Evolutionary conservation across 352 stramenopile genomes (phyloP).

Genomic region (Globisporangium iwayamae): DNA sequence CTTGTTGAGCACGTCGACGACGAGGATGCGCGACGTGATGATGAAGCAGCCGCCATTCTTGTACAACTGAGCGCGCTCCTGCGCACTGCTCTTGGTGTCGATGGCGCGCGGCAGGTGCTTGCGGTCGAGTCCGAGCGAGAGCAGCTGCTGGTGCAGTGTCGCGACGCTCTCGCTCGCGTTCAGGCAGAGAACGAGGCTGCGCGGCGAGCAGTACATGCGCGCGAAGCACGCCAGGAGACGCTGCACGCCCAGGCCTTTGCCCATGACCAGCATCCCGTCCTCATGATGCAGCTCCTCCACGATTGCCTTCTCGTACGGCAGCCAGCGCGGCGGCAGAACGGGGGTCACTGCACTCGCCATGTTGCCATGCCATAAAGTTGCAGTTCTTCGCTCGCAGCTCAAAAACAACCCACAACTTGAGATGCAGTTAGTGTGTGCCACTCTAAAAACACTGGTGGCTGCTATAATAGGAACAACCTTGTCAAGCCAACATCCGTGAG

Average conservation of each 20-base stretch:
- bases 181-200: slow-evolving; percentile 89
- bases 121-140: slow-evolving; percentile 86
- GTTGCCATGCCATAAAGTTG: background rate
- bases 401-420: background rate
- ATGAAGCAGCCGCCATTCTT: slow-evolving; percentile 90
- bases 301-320: slow-evolving; percentile 71
- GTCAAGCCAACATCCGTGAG: too few species aligned
- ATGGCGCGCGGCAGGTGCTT: slow-evolving; percentile 74
- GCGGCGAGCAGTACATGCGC: slow-evolving; percentile 84
- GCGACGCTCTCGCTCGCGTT: slow-evolving; percentile 88
- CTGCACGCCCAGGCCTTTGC: slow-evolving; percentile 86
- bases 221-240: slow-evolving; percentile 89
- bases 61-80: slow-evolving; percentile 89
- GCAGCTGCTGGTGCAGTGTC: slow-evolving; percentile 69
- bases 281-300: slow-evolving; percentile 64
- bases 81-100: slow-evolving; percentile 66
- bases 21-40: slow-evolving; percentile 95
- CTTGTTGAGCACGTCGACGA: slow-evolving; percentile 95
- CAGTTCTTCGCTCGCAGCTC: background rate
- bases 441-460: background rate
- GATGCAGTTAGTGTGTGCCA: background rate
- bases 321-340: slow-evolving; percentile 40
- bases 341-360: background rate
- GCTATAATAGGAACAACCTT: too few species aligned
- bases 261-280: slow-evolving; percentile 93